These are phyloP conservation scores for Clonostachys byssicola DNA, from an alignment of 2,329 filamentous ascomycete genomes.

Conservation along the genomic window DNA sequence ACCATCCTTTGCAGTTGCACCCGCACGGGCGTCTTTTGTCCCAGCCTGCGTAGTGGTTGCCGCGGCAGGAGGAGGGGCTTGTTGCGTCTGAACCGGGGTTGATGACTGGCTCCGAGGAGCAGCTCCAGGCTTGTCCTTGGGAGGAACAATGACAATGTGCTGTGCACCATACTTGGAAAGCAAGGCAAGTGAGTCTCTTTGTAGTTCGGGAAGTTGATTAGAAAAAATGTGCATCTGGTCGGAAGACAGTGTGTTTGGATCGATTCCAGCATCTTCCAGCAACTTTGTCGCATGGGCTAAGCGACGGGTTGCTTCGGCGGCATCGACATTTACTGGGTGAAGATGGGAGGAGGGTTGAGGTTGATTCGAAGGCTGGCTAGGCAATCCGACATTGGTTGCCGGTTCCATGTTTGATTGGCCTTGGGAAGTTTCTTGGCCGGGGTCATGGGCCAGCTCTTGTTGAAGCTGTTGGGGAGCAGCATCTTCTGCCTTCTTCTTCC, in stretches of 20 bases:
- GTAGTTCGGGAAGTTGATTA: slow-evolving; percentile 53
- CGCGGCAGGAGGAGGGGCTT: slow-evolving; percentile 3
- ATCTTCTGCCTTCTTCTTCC: slow-evolving; percentile 4
- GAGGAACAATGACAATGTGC: slow-evolving; percentile 51
- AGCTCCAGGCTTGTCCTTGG: slow-evolving; percentile 22
- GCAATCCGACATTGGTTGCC: not conserved
- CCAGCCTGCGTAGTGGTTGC: slow-evolving; percentile 6
- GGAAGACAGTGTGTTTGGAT: slow-evolving; percentile 43
- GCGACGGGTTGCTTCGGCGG: slow-evolving; percentile 45
- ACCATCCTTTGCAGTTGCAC: slow-evolving; percentile 21
- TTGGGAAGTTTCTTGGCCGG: no score
- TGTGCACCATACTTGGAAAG: slow-evolving; percentile 54
- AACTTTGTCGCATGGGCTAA: slow-evolving; percentile 42
- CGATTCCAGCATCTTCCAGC: slow-evolving; percentile 40
- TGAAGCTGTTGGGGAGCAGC: not conserved
- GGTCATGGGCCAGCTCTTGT: no score
- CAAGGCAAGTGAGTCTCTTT: slow-evolving; percentile 51
- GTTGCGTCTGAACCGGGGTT: not conserved
- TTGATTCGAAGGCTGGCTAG: not conserved
- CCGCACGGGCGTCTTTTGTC: slow-evolving; percentile 11
- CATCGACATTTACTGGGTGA: slow-evolving; percentile 26
- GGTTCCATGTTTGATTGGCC: not conserved
- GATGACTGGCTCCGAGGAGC: slow-evolving; percentile 4
- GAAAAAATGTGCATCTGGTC: slow-evolving; percentile 58
- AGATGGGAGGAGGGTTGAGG: not conserved